Percentiles rank a stretch among this genome's conserved stretches.
Evolutionary conservation across 345 rosid genomes (phyloP).

Genomic region (Syzygium aqueum): DNA sequence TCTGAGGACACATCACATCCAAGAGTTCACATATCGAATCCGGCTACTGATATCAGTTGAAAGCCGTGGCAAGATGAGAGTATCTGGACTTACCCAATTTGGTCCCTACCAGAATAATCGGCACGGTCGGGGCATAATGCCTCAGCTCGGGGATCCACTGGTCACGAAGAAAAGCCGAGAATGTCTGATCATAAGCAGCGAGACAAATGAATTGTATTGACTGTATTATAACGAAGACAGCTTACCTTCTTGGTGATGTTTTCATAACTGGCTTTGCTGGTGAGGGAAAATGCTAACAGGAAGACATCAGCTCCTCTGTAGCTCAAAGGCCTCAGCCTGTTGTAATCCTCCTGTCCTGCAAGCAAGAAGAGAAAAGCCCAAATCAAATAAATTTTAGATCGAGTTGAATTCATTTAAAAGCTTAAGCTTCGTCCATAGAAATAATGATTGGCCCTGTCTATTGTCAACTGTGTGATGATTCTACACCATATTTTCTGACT

Average conservation of each 20-base stretch:
- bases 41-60: background rate
- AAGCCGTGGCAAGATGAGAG: background rate
- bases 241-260: slow-evolving; percentile 42
- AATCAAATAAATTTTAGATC: background rate
- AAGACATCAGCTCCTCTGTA: slow-evolving; percentile 58
- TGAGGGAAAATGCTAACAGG: slow-evolving; percentile 36
- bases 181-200: background rate
- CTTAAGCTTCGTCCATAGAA: background rate
- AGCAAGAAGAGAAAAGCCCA: background rate
- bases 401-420: background rate
- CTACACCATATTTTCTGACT: background rate
- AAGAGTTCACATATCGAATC: background rate
- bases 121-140: slow-evolving; percentile 49
- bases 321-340: slow-evolving; percentile 50
- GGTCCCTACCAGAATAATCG: slow-evolving; percentile 44
- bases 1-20: slow-evolving; percentile 16
- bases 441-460: background rate
- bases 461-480: background rate
- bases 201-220: background rate
- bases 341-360: slow-evolving; percentile 51
- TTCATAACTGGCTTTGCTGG: slow-evolving; percentile 45
- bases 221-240: background rate
- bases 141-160: slow-evolving; percentile 52
- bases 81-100: slow-evolving; percentile 29
- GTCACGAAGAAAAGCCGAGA: background rate